A percentile compares a stretch with the other conserved stretches of the same genome.
Conservation (phyloP, 768 basidiomycete genomes). For the Tubosaeta brunneosetosa region DNA sequence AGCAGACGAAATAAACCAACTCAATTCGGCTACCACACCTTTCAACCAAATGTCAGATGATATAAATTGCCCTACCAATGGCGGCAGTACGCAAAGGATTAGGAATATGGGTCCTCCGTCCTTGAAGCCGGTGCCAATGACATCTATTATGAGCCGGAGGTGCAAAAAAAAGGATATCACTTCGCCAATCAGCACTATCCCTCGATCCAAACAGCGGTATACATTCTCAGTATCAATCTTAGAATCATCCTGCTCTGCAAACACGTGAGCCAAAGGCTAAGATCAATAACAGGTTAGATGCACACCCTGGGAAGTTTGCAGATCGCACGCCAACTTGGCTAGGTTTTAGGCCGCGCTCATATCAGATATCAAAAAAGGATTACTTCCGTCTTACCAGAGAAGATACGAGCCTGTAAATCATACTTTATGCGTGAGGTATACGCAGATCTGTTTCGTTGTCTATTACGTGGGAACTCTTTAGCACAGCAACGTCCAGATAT, state of each 20-base stretch:
- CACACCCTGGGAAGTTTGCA: constrained; percentile 22
- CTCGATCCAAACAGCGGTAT: constrained; percentile 9
- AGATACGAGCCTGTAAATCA: constrained; percentile 17
- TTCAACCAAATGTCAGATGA: constrained; percentile 17
- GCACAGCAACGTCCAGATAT: too few species aligned
- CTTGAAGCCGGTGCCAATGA: constrained; percentile 13
- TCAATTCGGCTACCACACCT: constrained; percentile 4
- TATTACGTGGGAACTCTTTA: not conserved
- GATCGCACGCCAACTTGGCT: constrained; percentile 19
- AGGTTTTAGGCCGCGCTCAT: not conserved
- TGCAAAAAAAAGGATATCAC: constrained; percentile 20
- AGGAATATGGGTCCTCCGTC: constrained; percentile 22
- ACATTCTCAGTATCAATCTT: not conserved
- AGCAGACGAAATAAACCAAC: not conserved
- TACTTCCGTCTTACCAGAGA: constrained; percentile 8
- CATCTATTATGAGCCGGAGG: constrained; percentile 14
- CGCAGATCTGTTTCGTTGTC: not conserved
- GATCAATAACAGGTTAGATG: not conserved
- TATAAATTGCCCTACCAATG: not conserved
- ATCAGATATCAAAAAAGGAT: not conserved
- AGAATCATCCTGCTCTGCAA: constrained; percentile 4
- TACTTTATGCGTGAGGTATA: constrained; percentile 20
- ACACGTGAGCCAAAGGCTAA: not conserved
- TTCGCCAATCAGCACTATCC: constrained; percentile 6
- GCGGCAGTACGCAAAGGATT: constrained; percentile 18